A percentile compares a stretch with the other conserved stretches of the same genome.
phyloP scores from a whole-genome alignment of 495 filamentous ascomycete genomes.

The Daldinia loculata region DNA sequence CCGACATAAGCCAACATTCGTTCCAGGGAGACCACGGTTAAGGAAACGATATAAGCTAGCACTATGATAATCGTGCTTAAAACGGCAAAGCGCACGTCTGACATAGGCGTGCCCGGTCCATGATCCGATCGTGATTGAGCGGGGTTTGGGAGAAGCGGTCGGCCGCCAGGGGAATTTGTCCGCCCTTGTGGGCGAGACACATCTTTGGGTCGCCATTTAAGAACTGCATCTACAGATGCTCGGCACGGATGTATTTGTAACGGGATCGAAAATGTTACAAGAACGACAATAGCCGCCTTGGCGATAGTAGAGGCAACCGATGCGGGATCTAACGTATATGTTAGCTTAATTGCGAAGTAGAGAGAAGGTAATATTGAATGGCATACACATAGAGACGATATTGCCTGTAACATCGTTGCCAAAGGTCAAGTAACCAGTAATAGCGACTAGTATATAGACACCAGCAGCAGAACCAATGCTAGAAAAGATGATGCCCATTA shows the following conservation, averaged over 20 bases:
- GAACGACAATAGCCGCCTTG: constrained; percentile 91
- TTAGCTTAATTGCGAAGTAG: constrained; percentile 3
- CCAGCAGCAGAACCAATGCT: constrained; percentile 83
- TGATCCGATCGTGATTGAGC: constrained; percentile 49
- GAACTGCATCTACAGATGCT: constrained; percentile 88
- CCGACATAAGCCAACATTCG: constrained; percentile 95
- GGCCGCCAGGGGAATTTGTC: constrained; percentile 49
- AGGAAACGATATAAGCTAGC: constrained; percentile 83
- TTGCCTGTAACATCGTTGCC: constrained; percentile 87
- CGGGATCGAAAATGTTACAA: constrained; percentile 97
- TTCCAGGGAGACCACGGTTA: constrained; percentile 89
- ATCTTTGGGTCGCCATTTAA: constrained; percentile 82
- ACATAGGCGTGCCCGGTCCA: constrained; percentile 65
- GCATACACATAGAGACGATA: constrained; percentile 87
- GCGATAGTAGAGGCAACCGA: constrained; percentile 88
- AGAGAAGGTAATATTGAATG: not conserved
- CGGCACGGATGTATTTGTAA: constrained; percentile 95
- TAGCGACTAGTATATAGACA: constrained; percentile 89
- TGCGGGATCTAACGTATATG: constrained; percentile 63
- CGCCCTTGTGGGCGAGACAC: constrained; percentile 43
- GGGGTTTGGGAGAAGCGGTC: constrained; percentile 53
- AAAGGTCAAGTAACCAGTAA: constrained; percentile 95
- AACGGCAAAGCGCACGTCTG: constrained; percentile 86
- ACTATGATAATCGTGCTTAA: constrained; percentile 88
- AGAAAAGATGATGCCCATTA: constrained; percentile 78